Conservation (phyloP, 78 protist genomes). For the Capsaspora owczarzaki region DNA sequence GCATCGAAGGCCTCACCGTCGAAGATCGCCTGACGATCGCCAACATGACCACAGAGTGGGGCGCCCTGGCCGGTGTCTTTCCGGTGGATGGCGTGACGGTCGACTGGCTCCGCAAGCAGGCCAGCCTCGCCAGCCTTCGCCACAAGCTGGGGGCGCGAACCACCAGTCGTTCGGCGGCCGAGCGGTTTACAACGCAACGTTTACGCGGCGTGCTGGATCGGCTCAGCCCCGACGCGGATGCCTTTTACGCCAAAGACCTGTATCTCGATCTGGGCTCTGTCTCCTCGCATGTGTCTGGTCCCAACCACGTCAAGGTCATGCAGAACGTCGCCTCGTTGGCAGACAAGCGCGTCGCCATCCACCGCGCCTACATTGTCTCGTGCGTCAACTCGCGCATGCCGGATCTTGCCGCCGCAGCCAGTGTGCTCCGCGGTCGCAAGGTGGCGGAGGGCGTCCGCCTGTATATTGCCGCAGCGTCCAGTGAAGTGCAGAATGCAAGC, state of each 20-base stretch:
- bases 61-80: slow-evolving; percentile 68
- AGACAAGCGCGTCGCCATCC: slow-evolving; percentile 14
- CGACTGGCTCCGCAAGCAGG: slow-evolving; percentile 29
- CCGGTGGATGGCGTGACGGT: slow-evolving; percentile 33
- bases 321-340: background rate
- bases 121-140: background rate
- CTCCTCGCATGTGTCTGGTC: slow-evolving; percentile 52
- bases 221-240: slow-evolving; percentile 10
- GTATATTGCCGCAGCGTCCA: slow-evolving; percentile 57
- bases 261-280: slow-evolving; percentile 24
- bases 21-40: slow-evolving; percentile 58
- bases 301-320: slow-evolving; percentile 54
- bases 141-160: background rate
- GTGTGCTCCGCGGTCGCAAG: slow-evolving; percentile 21
- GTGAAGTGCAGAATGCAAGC: slow-evolving; percentile 33
- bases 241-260: slow-evolving; percentile 7
- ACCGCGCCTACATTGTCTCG: slow-evolving; percentile 58
- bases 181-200: too few relatives aligned
- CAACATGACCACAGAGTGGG: slow-evolving; percentile 77
- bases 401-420: slow-evolving; percentile 44
- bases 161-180: too few relatives aligned
- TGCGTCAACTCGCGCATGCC: slow-evolving; percentile 50
- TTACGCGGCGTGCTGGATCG: too few relatives aligned
- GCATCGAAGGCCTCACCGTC: slow-evolving; percentile 18
- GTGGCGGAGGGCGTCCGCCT: slow-evolving; percentile 19